Evolutionary conservation across 768 basidiomycete species (phyloP).

Genomic region (Gymnopilus dilepis): DNA sequence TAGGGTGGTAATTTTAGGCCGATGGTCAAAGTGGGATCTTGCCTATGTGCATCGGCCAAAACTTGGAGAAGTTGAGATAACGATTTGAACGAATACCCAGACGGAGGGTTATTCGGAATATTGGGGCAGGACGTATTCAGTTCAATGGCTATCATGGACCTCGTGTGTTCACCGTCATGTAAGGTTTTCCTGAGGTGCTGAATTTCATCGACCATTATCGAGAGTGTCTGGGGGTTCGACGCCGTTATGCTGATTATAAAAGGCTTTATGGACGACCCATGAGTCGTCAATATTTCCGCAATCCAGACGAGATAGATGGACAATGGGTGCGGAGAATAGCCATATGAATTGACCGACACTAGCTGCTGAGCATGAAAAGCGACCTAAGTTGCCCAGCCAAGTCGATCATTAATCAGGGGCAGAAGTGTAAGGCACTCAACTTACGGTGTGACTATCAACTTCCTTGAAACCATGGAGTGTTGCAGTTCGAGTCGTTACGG

Average conservation of each 20-base stretch:
- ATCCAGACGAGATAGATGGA: slow-evolving; percentile 71
- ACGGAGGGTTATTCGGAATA: slow-evolving; percentile 63
- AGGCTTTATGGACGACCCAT: slow-evolving; percentile 45
- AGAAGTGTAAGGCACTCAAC: slow-evolving; percentile 18
- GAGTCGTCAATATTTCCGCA: slow-evolving; percentile 48
- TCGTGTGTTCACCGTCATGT: slow-evolving; percentile 28
- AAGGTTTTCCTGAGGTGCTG: slow-evolving; percentile 57
- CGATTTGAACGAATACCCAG: slow-evolving; percentile 61
- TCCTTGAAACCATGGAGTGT: slow-evolving; percentile 76
- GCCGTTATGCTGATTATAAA: slow-evolving; percentile 84
- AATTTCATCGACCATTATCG: slow-evolving; percentile 61
- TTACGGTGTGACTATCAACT: slow-evolving; percentile 63
- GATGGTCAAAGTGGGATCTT: slow-evolving; percentile 62
- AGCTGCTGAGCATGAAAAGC: slow-evolving; percentile 54
- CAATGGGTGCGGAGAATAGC: slow-evolving; percentile 83
- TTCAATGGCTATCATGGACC: slow-evolving; percentile 67
- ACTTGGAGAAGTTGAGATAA: slow-evolving; percentile 60
- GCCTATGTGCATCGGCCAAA: slow-evolving; percentile 52
- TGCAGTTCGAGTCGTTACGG: slow-evolving; percentile 81
- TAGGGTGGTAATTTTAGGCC: slow-evolving; percentile 86
- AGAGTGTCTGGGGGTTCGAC: slow-evolving; percentile 55
- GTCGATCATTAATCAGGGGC: slow-evolving; percentile 7
- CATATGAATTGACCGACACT: slow-evolving; percentile 84
- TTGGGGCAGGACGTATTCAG: slow-evolving; percentile 90
- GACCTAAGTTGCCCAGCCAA: slow-evolving; percentile 47